Evolutionary conservation across 768 basidiomycete genomes (phyloP).

Genomic region (Mycena galopus): DNA sequence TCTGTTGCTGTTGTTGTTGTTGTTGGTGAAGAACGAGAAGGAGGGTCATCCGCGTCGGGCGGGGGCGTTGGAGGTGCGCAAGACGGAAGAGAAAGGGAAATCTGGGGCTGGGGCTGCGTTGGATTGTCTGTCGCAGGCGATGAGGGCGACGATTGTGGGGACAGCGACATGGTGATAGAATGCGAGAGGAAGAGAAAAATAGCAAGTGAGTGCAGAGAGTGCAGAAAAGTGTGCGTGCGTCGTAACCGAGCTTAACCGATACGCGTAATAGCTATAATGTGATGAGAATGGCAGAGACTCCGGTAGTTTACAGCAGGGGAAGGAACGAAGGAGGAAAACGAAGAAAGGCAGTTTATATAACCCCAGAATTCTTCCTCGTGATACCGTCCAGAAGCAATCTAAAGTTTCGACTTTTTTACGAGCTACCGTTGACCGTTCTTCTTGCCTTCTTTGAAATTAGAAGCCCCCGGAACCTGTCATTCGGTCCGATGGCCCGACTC

Average conservation of each 20-base stretch:
- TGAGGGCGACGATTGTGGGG: slow-evolving; percentile 19
- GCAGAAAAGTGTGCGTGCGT: slow-evolving; percentile 11
- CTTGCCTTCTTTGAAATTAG: slow-evolving; percentile 17
- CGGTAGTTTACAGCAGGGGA: slow-evolving; percentile 25
- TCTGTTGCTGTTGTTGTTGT: slow-evolving; percentile 17
- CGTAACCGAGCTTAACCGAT: slow-evolving; percentile 25
- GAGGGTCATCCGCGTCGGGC: slow-evolving; percentile 25
- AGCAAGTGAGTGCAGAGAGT: slow-evolving; percentile 22
- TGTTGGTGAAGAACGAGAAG: slow-evolving; percentile 24
- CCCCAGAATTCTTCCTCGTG: slow-evolving; percentile 6
- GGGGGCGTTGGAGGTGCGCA: slow-evolving; percentile 38
- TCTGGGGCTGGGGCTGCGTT: slow-evolving; percentile 10
- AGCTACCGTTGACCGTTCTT: slow-evolving; percentile 13
- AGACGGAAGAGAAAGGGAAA: slow-evolving; percentile 5
- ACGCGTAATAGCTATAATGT: slow-evolving; percentile 37
- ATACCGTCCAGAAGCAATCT: slow-evolving; percentile 20
- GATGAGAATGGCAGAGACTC: slow-evolving; percentile 30
- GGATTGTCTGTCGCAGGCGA: slow-evolving; percentile 2
- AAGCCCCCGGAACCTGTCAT: neutral
- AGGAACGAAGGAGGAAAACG: slow-evolving; percentile 7
- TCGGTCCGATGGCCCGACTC: slow-evolving; percentile 24
- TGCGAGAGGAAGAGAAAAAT: slow-evolving; percentile 27
- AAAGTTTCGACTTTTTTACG: slow-evolving; percentile 1
- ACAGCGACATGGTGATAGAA: slow-evolving; percentile 22
- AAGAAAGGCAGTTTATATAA: slow-evolving; percentile 21